Evolutionary conservation across 148 eudicot species (phyloP).

Genomic region (Silene uniflora): DNA sequence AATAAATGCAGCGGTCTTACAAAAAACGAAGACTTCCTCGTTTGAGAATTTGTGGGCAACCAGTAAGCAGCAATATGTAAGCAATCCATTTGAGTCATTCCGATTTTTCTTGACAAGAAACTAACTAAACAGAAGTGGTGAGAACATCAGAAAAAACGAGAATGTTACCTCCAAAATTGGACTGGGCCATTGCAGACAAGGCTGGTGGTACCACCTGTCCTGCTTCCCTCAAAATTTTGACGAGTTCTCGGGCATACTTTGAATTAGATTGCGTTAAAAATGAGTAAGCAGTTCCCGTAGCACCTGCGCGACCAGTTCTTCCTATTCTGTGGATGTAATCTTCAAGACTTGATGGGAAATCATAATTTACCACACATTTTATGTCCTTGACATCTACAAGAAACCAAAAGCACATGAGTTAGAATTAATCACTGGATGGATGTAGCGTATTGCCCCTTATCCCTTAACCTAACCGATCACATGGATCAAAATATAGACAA

Average conservation of each 20-base stretch:
- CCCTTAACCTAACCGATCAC: conserved; percentile 69
- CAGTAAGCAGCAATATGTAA: conserved; percentile 5
- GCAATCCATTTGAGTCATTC: not conserved
- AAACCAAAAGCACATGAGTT: conserved; percentile 13
- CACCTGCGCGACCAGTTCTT: conserved; percentile 97
- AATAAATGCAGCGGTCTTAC: not conserved
- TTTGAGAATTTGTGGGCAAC: not conserved
- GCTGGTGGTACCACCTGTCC: conserved; percentile 77
- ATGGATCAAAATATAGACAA: conserved; percentile 59
- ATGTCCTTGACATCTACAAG: conserved; percentile 98
- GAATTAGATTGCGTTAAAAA: conserved; percentile 89
- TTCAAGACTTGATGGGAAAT: conserved; percentile 85
- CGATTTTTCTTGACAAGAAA: not conserved
- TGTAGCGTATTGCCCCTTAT: conserved; percentile 58
- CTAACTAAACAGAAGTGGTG: not conserved
- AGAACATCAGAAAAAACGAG: not conserved
- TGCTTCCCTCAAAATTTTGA: conserved; percentile 88
- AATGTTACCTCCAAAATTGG: conserved; percentile 52
- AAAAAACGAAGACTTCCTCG: not conserved
- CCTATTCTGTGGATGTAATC: conserved; percentile 98
- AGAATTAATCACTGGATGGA: conserved; percentile 12
- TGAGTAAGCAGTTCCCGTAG: conserved; percentile 80
- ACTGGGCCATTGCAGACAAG: conserved; percentile 60
- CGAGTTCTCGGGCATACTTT: conserved; percentile 65
- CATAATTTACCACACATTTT: conserved; percentile 90